Percentiles rank a stretch among this genome's conserved stretches.
phyloP scores from a whole-genome alignment of 2,329 filamentous ascomycete genomes.

The Colletotrichum liaoningense region DNA sequence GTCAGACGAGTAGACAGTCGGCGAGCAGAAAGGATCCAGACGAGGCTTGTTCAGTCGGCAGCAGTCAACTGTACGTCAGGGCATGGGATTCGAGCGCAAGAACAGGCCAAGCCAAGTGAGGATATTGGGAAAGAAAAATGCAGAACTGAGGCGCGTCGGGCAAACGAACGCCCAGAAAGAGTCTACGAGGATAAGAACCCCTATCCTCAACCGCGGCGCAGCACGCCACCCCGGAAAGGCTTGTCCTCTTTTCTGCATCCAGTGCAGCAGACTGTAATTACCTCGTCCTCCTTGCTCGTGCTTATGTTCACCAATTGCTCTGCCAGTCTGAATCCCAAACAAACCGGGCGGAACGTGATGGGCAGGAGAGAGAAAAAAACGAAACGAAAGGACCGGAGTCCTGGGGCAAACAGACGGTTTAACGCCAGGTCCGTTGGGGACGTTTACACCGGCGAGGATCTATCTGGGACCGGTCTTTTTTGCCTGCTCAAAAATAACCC shows the following conservation, averaged over 20 bases:
- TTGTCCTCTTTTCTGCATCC: not conserved
- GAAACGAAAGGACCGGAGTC: slow-evolving; percentile 6
- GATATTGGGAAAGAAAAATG: not conserved
- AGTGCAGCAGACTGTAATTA: slow-evolving; percentile 9
- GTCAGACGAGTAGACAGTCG: no score
- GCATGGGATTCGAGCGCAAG: not conserved
- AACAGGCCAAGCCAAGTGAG: not conserved
- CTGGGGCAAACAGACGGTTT: not conserved
- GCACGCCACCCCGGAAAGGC: slow-evolving; percentile 12
- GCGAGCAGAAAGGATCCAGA: not conserved
- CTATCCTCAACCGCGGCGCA: slow-evolving; percentile 22
- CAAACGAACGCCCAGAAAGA: not conserved
- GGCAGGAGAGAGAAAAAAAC: not conserved
- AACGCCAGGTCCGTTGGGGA: not conserved
- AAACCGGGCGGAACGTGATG: slow-evolving; percentile 14
- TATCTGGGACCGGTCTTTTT: not conserved
- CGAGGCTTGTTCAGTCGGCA: not conserved
- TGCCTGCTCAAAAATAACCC: not conserved
- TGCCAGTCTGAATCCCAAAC: slow-evolving; percentile 7
- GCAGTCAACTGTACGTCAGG: not conserved
- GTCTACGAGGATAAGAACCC: slow-evolving; percentile 16
- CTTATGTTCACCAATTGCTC: not conserved
- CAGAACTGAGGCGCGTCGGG: slow-evolving; percentile 5
- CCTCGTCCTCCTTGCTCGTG: slow-evolving; percentile 5
- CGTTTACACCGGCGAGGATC: not conserved